Conservation (phyloP, 139 green algal genomes). For the Picochlorum sp. region DNA sequence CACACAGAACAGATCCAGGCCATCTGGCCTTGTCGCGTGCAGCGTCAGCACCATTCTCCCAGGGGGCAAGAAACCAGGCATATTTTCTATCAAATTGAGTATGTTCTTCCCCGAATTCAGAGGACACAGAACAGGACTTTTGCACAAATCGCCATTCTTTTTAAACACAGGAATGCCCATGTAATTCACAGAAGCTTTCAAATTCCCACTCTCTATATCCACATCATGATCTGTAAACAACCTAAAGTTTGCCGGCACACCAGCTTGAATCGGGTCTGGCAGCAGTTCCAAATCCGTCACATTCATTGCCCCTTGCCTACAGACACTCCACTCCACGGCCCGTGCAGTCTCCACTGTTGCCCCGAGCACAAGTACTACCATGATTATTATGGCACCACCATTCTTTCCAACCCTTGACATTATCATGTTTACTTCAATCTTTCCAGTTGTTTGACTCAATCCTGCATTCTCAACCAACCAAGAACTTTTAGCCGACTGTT, state of each 20-base stretch:
- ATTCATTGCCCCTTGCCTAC: background rate
- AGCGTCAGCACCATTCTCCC: background rate
- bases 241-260: background rate
- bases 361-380: no score
- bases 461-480: no score
- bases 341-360: background rate
- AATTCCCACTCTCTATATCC: background rate
- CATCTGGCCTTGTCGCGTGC: background rate
- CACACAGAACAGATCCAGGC: background rate
- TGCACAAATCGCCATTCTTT: background rate
- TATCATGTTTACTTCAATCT: no score
- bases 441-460: no score
- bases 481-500: no score
- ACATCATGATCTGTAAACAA: background rate
- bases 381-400: no score
- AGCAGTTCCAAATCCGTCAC: background rate
- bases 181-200: slow-evolving; percentile 1
- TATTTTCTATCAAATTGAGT: background rate
- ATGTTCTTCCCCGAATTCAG: background rate
- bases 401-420: no score
- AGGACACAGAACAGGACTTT: background rate
- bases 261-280: background rate
- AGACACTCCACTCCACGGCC: background rate
- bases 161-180: background rate
- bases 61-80: slow-evolving; percentile 1